Evolutionary conservation across 202 grass and related monocot species (phyloP), one percentile per base, ranked within the genome.

Genomic region (Panicum virgatum): DNA sequence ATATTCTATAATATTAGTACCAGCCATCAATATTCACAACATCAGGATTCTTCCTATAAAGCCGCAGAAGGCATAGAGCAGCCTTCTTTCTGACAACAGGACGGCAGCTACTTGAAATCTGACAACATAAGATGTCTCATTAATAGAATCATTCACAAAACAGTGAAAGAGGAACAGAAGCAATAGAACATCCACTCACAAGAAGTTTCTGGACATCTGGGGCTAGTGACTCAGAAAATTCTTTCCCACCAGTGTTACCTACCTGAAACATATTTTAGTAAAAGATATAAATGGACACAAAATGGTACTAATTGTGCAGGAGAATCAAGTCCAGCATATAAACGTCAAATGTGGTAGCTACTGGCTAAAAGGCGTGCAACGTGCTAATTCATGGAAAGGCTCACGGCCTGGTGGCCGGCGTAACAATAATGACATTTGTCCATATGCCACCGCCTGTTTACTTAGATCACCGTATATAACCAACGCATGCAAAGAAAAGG

Each of bases 81-180:
- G 96, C 96, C 84, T 99, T 99, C 86, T 99, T 99, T 91, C 96
- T 92, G 63, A 99, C 96, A 62, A 99, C 88, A 56, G 96, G 96
- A 47, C 96, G 90, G 54, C 92, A 95, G 80, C 96, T 99, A 83
- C 96, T 96, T 86, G 96, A 96, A 79, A 96, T 99, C 96, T 99
- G 80, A 68, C 45, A 84, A 54, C 57, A 56, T 76, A 13, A 63
- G 37, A 45, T 87, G 65, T 27, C 29, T 23, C 26, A 73, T 89
- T 64, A 87, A 34, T 37, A 16, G n/a, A 65, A 78, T 30, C 27
- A 10, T 62, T 78, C 44, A 81, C n/a, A 69, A 62, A 51, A 84
- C 29, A 78, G 67, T 50, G 43, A 16, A 76, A 84, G 29, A 29
- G 64, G 13, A 69, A 27, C n/a, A 72, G 39, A 74, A 87, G 16